These are phyloP conservation scores for Phytophthora sojae DNA, from an alignment of 352 stramenopile genomes.

Conservation along the genomic window DNA sequence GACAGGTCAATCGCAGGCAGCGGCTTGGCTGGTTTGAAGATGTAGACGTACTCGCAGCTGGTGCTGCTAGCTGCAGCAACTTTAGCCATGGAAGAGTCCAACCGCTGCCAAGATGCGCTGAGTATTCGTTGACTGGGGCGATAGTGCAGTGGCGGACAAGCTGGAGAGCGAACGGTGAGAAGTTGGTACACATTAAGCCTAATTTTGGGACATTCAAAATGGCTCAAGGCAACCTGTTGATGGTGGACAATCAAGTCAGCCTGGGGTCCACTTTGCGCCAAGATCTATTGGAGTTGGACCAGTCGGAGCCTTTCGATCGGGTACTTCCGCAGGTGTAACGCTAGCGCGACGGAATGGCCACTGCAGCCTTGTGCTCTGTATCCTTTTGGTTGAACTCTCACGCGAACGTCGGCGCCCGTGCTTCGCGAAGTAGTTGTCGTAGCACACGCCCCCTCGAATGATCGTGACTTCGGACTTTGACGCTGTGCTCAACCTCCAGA, in stretches of 20 bases:
- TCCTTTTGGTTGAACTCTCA: background rate
- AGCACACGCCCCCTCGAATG: conserved; percentile 22
- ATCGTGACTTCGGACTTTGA: conserved; percentile 16
- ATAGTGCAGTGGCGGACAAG: too few relatives aligned
- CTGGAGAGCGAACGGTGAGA: too few relatives aligned
- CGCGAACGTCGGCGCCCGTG: background rate
- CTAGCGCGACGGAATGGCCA: background rate
- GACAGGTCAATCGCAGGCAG: conserved; percentile 34
- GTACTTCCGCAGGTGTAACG: background rate
- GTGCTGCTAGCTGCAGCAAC: background rate
- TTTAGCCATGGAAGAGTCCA: background rate
- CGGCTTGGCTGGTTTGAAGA: conserved; percentile 17
- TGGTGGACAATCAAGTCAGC: too few relatives aligned
- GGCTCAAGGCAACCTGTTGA: too few relatives aligned
- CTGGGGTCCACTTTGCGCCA: background rate
- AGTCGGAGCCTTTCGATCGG: background rate
- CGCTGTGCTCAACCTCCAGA: conserved; percentile 18
- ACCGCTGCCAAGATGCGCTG: background rate
- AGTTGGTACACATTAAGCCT: background rate
- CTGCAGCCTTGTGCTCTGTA: background rate
- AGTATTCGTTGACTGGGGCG: too few relatives aligned
- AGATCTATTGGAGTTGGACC: background rate
- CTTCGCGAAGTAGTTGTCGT: conserved; percentile 15
- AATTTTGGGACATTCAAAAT: background rate
- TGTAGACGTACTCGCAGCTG: conserved; percentile 1